A percentile compares a stretch with the other conserved stretches of the same genome.
Conservation (phyloP, 2,329 filamentous ascomycete species). For the Stagonosporopsis chrysanthemi region DNA sequence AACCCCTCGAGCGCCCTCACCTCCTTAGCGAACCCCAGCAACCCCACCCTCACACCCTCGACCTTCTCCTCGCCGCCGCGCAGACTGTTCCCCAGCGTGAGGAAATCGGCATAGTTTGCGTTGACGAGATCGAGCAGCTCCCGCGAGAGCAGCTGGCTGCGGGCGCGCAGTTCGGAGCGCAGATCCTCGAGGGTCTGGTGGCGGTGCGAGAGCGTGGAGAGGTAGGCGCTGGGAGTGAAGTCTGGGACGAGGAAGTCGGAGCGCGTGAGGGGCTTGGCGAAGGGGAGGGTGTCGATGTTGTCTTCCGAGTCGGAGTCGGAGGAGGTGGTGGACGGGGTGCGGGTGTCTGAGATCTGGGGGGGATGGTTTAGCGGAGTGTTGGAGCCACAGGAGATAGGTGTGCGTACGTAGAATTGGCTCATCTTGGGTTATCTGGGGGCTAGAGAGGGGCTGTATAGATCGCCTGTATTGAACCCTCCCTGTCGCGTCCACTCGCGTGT, state of each 20-base stretch:
- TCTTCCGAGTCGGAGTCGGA: constrained; percentile 65
- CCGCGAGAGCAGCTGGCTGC: constrained; percentile 78
- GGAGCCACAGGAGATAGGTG: too few species aligned
- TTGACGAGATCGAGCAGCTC: constrained; percentile 96
- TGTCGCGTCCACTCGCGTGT: neutral
- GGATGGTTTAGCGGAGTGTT: neutral
- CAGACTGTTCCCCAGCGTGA: constrained; percentile 81
- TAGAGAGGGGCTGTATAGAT: neutral
- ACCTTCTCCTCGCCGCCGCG: constrained; percentile 89
- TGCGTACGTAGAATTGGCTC: constrained; percentile 59
- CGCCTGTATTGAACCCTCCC: neutral
- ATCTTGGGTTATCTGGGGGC: constrained; percentile 39
- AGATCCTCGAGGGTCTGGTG: constrained; percentile 97
- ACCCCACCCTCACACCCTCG: constrained; percentile 85
- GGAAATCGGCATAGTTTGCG: constrained; percentile 89
- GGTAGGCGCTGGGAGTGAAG: constrained; percentile 83
- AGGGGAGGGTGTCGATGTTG: constrained; percentile 74
- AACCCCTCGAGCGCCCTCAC: constrained; percentile 75
- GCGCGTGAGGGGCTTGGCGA: constrained; percentile 83
- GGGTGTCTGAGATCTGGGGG: constrained; percentile 26
- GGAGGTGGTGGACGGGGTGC: constrained; percentile 6
- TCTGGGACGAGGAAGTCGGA: constrained; percentile 76
- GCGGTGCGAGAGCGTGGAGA: constrained; percentile 81
- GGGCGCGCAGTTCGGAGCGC: constrained; percentile 81
- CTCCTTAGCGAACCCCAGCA: constrained; percentile 85